Conservation (phyloP, 192 early-diverging fungal genomes). For the Umbelopsis isabellina region DNA sequence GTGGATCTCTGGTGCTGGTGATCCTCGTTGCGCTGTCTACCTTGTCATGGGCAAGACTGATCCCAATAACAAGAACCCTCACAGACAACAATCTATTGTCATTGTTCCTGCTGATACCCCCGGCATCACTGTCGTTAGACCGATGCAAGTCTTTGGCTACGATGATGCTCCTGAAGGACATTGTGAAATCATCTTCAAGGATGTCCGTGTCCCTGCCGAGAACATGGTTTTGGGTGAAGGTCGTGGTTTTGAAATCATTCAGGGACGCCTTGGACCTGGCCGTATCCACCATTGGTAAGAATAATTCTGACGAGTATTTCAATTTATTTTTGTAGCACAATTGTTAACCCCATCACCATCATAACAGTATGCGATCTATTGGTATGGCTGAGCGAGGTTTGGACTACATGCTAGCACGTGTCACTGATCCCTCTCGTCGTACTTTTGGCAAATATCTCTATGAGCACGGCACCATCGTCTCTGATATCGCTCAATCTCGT, state of each 20-base stretch:
- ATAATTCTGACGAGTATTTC: neutral
- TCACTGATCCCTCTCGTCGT: slow-evolving; percentile 75
- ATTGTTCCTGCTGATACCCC: slow-evolving; percentile 84
- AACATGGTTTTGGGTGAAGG: slow-evolving; percentile 95
- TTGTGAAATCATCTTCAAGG: slow-evolving; percentile 89
- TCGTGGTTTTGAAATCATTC: slow-evolving; percentile 98
- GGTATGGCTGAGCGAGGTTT: slow-evolving; percentile 93
- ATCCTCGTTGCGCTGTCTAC: slow-evolving; percentile 92
- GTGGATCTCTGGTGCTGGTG: slow-evolving; percentile 98
- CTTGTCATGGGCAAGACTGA: slow-evolving; percentile 91
- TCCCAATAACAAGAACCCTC: slow-evolving; percentile 61
- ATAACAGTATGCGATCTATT: slow-evolving; percentile 81
- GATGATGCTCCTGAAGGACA: slow-evolving; percentile 98
- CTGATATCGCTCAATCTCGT: slow-evolving; percentile 83
- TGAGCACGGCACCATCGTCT: slow-evolving; percentile 81
- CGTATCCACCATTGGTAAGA: slow-evolving; percentile 92
- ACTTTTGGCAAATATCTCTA: slow-evolving; percentile 89
- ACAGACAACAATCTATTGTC: slow-evolving; percentile 90
- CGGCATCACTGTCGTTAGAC: slow-evolving; percentile 83
- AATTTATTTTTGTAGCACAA: neutral
- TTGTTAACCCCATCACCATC: neutral
- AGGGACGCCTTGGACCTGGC: slow-evolving; percentile 95
- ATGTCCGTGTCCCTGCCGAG: slow-evolving; percentile 83
- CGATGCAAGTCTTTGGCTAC: slow-evolving; percentile 90
- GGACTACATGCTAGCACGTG: slow-evolving; percentile 81